Conservation (phyloP, 140 eudicot genomes). For the Stevia rebaudiana region DNA sequence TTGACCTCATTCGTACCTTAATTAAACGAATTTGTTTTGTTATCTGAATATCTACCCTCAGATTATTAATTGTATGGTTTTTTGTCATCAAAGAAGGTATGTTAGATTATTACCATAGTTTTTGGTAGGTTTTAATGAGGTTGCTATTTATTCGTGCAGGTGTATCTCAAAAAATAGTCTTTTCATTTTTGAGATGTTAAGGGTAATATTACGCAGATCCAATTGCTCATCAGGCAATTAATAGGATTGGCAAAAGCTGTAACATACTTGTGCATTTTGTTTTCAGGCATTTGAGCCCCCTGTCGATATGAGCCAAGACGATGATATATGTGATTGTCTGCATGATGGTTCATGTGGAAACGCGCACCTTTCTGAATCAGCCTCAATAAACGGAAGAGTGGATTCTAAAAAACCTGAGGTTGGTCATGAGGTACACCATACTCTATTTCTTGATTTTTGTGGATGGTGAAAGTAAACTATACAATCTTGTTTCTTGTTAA, state of each 20-base stretch:
- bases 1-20: background rate
- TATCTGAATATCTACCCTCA: background rate
- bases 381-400: constrained; percentile 32
- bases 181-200: constrained; percentile 78
- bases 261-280: background rate
- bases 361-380: constrained; percentile 38
- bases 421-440: constrained; percentile 28
- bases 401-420: constrained; percentile 16
- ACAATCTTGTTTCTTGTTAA: constrained; percentile 1
- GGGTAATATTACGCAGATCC: constrained; percentile 42
- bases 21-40: background rate
- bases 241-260: background rate
- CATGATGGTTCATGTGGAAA: constrained; percentile 37
- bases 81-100: background rate
- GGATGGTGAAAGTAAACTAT: constrained; percentile 11
- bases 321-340: constrained; percentile 38
- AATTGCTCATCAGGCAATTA: background rate
- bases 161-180: constrained; percentile 63
- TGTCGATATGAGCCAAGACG: constrained; percentile 74
- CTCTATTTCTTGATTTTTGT: background rate
- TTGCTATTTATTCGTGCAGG: constrained; percentile 42
- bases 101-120: constrained; percentile 3
- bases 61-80: background rate
- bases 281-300: constrained; percentile 96
- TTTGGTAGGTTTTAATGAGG: constrained; percentile 15